Evolutionary conservation across 371 early-diverging fungal species (phyloP), one percentile per base, ranked within the genome.

Genomic region (Gilbertella persicaria): DNA sequence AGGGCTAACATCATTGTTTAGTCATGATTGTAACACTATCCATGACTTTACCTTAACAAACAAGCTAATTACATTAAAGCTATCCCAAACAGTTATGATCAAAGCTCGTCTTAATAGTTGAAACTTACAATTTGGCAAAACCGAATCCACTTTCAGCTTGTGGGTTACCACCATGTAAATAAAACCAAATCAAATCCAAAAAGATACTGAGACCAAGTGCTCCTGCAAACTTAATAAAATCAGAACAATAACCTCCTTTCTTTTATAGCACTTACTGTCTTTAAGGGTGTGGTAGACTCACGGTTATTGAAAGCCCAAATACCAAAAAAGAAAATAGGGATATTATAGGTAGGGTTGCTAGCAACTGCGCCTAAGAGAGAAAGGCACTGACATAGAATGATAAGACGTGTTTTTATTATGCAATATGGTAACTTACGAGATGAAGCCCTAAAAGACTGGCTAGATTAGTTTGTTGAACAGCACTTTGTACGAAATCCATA

Each of bases 251-350:
- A n/a, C n/a, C n/a, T n/a, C n/a, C n/a, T n/a, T n/a, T n/a, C n/a
- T n/a, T 37, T 12, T 16, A 21, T 40, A 10, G 2, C 12, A 1
- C 50, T 28, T 71, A 75, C 79, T 14, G 73, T 78, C 55, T 75
- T 78, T 19, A 78, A 51, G 14, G 79, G 79, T 24, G 71, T 51
- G 36, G 62, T 78, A 1, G 79, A 75, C 6, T 78, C 79, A 29
- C 69, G 73, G 53, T 69, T 64, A 25, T 78, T 70, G 37, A 66
- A 75, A 9, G 79, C 75, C 79, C 79, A 78, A 43, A 67, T 71
- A 14, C 75, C 79, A 43, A 78, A 78, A 40, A 78, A 73, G 47
- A 71, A 78, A 37, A 78, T 71, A 19, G 79, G 75, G 24, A 75
- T 60, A 43, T 78, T 78, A 49, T 78, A 78, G 10, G 64, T 64